phyloP scores from a whole-genome alignment of 352 stramenopile species.

The Phytophthora idaei region DNA sequence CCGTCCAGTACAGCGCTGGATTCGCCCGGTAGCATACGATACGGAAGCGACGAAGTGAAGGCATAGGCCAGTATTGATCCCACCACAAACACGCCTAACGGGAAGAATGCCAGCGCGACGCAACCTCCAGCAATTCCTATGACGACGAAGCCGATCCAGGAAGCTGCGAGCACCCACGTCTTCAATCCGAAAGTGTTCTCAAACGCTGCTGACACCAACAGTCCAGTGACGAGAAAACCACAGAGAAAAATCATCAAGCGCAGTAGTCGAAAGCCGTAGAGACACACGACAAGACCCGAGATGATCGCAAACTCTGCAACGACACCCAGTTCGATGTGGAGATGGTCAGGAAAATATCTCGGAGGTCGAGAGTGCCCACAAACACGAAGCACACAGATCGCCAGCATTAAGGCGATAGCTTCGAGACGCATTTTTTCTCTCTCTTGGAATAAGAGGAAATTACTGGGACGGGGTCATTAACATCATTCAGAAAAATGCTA shows the following conservation, averaged over 20 bases:
- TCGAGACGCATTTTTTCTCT: constrained; percentile 13
- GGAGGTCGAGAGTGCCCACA: constrained; percentile 11
- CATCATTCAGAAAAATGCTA: background rate
- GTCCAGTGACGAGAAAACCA: constrained; percentile 56
- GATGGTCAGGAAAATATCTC: constrained; percentile 34
- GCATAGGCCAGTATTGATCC: constrained; percentile 44
- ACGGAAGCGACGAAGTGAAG: constrained; percentile 51
- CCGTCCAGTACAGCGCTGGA: constrained; percentile 40
- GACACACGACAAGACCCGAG: constrained; percentile 48
- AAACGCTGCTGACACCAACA: constrained; percentile 49
- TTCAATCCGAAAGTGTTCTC: constrained; percentile 47
- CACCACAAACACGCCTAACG: constrained; percentile 55
- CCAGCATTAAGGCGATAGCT: background rate
- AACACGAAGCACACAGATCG: background rate
- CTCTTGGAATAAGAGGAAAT: background rate
- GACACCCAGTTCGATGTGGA: constrained; percentile 49
- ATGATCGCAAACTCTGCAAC: constrained; percentile 56
- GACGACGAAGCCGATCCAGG: constrained; percentile 60
- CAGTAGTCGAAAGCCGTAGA: constrained; percentile 58
- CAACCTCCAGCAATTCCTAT: constrained; percentile 42
- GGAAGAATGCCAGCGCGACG: constrained; percentile 53
- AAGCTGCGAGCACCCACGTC: constrained; percentile 49
- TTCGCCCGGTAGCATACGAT: constrained; percentile 41
- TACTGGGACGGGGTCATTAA: background rate
- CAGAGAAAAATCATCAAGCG: constrained; percentile 54